Conservation (phyloP, 768 basidiomycete species). For the Rhodotorula graminis region DNA sequence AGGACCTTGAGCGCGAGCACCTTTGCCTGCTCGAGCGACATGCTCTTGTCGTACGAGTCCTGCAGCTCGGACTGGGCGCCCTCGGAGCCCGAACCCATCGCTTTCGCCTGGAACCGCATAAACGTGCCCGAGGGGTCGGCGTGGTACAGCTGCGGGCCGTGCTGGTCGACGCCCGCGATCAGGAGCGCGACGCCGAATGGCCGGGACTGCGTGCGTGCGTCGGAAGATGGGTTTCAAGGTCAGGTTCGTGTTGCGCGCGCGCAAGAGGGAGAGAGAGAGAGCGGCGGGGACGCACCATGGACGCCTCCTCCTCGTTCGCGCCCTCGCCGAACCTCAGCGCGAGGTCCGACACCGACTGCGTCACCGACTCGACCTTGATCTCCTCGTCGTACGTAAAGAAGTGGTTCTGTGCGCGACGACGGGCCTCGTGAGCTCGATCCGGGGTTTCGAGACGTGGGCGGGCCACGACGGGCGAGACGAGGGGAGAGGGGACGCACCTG, state of each 20-base stretch:
- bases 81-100: conserved; percentile 95
- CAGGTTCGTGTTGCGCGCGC: not conserved
- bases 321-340: conserved; percentile 97
- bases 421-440: too few relatives aligned
- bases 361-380: conserved; percentile 96
- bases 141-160: conserved; percentile 95
- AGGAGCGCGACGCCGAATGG: conserved; percentile 96
- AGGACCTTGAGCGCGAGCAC: conserved; percentile 77
- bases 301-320: conserved; percentile 95
- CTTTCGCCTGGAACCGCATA: conserved; percentile 93
- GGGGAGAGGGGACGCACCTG: conserved; percentile 43
- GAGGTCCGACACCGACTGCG: conserved; percentile 96
- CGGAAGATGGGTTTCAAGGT: too few relatives aligned
- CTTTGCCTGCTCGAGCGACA: conserved; percentile 84
- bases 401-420: conserved; percentile 61
- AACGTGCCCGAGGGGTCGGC: conserved; percentile 98
- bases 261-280: not conserved
- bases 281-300: conserved; percentile 67
- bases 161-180: conserved; percentile 95
- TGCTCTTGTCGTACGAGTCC: conserved; percentile 96
- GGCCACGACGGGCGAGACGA: too few relatives aligned
- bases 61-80: conserved; percentile 95
- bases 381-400: conserved; percentile 92
- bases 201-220: conserved; percentile 57
- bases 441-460: too few relatives aligned